Evolutionary conservation across 441 rosid species (phyloP), one percentile per base, ranked within the genome.

Genomic region (Eruca vesicaria): DNA sequence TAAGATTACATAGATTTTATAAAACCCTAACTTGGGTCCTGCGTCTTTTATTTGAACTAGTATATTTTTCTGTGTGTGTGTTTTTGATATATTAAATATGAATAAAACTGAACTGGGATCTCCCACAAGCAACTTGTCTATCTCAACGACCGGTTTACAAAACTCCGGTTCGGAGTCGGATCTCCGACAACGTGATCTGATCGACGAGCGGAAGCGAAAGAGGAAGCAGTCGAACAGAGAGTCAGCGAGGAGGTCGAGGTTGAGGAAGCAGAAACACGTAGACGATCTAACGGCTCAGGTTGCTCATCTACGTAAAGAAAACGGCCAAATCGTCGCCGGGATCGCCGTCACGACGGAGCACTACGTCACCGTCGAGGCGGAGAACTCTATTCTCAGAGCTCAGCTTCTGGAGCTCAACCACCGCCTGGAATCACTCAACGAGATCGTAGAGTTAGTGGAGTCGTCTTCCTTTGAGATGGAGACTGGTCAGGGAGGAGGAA

Each of bases 231-330:
- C 97, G 2, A 94, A 94, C 80, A 80, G 98, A 9, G 98, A 94
- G 69, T 94, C 98, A 0, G 98, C 98, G 12, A 86, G 93, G 77
- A 82, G 98, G 69, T 94, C 98, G 14, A 86, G 98, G 84, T 76
- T 87, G 96, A 89, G 89, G 86, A 94, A 94, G 32, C 96, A 91
- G 86, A 88, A 90, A 81, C 96, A 84, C 60, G 31, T 92, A 67
- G 89, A 90, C 71, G 97, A 92, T 79, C 83, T 94, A 7, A 73
- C 78, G 67, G 33, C 76, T 11, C 90, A 89, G 71, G 83, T 84
- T 9, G 9, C 83, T 6, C 83, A 84, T 69, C 82, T 91, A 57
- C 77, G 72, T 35, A 78, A 78, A 8, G 91, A 94, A 55, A 91
- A 88, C 52, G 79, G 82, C n/a, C 86, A 82, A 65, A 76, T 94